Evolutionary conservation across 345 rosid species (phyloP).

Genomic region (Trapa bicornis): DNA sequence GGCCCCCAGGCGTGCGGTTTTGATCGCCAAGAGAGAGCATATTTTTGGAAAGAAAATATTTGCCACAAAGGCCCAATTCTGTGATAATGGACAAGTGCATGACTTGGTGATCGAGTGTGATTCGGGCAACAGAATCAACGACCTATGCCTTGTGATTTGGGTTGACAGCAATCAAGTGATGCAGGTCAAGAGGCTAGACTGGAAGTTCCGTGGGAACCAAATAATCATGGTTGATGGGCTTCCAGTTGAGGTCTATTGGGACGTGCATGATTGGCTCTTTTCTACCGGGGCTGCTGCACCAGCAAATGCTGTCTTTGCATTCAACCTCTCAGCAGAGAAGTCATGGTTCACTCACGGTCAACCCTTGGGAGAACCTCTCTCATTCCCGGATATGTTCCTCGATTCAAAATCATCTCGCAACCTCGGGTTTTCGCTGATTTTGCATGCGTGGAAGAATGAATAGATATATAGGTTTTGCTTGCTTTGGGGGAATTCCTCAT

Average conservation of each 20-base stretch:
- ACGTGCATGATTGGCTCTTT: slow-evolving; percentile 85
- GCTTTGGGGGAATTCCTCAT: slow-evolving; percentile 13
- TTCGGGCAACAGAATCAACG: slow-evolving; percentile 16
- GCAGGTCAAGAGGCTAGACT: slow-evolving; percentile 64
- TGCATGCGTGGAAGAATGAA: slow-evolving; percentile 92
- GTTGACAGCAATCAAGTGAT: slow-evolving; percentile 66
- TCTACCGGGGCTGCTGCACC: slow-evolving; percentile 23
- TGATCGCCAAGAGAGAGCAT: slow-evolving; percentile 73
- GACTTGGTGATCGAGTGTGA: slow-evolving; percentile 67
- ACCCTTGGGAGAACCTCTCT: slow-evolving; percentile 23
- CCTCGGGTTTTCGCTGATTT: slow-evolving; percentile 63
- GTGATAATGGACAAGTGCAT: slow-evolving; percentile 48
- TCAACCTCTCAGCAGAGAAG: slow-evolving; percentile 64
- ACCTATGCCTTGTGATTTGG: slow-evolving; percentile 56
- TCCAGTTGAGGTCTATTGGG: slow-evolving; percentile 81
- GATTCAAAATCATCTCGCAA: slow-evolving; percentile 50
- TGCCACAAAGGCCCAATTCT: slow-evolving; percentile 61
- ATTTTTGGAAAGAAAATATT: slow-evolving; percentile 62
- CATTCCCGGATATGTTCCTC: slow-evolving; percentile 48
- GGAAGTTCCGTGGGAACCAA: slow-evolving; percentile 87
- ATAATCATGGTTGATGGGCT: slow-evolving; percentile 65
- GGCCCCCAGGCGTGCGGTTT: slow-evolving; percentile 29
- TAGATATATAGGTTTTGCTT: slow-evolving; percentile 14
- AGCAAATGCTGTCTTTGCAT: slow-evolving; percentile 88
- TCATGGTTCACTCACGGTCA: slow-evolving; percentile 47